Conservation (phyloP, 2,329 filamentous ascomycete species). For the Botrytis cinerea region DNA sequence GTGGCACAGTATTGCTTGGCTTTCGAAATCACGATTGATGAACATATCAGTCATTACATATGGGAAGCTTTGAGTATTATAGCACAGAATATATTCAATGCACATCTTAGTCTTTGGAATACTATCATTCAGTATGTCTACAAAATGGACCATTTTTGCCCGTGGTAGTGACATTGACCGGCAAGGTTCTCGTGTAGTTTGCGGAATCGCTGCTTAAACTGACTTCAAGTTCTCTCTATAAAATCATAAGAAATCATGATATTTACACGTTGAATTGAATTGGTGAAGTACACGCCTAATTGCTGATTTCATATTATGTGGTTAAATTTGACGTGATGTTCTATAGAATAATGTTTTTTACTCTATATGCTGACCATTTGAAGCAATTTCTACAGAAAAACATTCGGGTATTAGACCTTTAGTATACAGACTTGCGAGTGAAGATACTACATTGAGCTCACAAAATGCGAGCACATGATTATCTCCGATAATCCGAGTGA, state of each 20-base stretch:
- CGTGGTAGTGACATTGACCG: not conserved
- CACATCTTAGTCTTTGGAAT: not conserved
- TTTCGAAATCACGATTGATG: not conserved
- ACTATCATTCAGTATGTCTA: not conserved
- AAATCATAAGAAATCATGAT: not conserved
- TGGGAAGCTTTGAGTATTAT: not conserved
- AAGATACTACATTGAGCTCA: not conserved
- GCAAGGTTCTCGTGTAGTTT: not conserved
- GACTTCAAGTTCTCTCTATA: not conserved
- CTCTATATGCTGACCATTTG: not conserved
- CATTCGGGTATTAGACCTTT: not conserved
- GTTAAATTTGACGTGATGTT: not conserved
- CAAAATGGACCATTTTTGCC: not conserved
- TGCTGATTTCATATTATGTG: not conserved
- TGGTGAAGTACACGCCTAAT: not conserved
- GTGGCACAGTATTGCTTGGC: not conserved
- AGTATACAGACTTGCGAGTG: rapidly evolving
- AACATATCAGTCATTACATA: not conserved
- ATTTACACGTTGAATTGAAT: not conserved
- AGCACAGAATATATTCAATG: not conserved
- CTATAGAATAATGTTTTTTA: not conserved
- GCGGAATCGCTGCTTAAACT: not conserved
- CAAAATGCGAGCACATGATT: not conserved
- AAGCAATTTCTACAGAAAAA: not conserved
- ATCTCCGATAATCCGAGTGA: not conserved